Evolutionary conservation across 495 filamentous ascomycete species (phyloP), one percentile per base, ranked within the genome.

Genomic region (Glonium stellatum): DNA sequence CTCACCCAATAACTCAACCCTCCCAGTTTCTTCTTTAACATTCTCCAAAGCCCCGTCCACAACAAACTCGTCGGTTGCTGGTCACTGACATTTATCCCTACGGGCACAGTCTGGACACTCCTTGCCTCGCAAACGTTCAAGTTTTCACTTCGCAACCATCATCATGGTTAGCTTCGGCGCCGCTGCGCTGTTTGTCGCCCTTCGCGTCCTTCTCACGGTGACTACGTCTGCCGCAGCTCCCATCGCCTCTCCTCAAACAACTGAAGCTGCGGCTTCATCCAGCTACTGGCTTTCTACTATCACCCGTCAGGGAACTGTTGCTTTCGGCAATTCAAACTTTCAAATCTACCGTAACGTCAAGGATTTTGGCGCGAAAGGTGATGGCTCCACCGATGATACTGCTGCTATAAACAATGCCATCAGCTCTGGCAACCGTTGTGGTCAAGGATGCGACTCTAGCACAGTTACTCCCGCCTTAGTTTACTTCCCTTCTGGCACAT

Each of bases 271-370:
- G n/a, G 48, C 55, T 15, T 27, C 58, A 21, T 74, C 77, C 27
- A 66, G 66, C 63, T 95, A 86, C 75, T 97, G 92, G 92, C 74
- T 95, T 52, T 79, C 80, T 39, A 77, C 75, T 61, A 87, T 95
- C 67, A 70, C 84, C 48, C 86, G 87, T 18, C 83, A 90, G 62
- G 90, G 89, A 35, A 73, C 71, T 0, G 80, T 84, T 60, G 71
- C 70, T 35, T 70, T 65, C 31, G 49, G 42, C 56, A 37, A 55
- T 27, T 25, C 58, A 11, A 47, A 58, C 50, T 77, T 69, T 63
- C 48, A 70, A 58, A 53, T 78, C 63, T 78, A 60, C 68, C 75
- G 75, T 61, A 73, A 77, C 61, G 78, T 82, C 19, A 76, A 66
- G 58, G 73, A 80, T 41, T 79, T 72, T 62, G 79, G 79, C 31